phyloP scores from a whole-genome alignment of 495 filamentous ascomycete genomes.

The Neurospora sp. region DNA sequence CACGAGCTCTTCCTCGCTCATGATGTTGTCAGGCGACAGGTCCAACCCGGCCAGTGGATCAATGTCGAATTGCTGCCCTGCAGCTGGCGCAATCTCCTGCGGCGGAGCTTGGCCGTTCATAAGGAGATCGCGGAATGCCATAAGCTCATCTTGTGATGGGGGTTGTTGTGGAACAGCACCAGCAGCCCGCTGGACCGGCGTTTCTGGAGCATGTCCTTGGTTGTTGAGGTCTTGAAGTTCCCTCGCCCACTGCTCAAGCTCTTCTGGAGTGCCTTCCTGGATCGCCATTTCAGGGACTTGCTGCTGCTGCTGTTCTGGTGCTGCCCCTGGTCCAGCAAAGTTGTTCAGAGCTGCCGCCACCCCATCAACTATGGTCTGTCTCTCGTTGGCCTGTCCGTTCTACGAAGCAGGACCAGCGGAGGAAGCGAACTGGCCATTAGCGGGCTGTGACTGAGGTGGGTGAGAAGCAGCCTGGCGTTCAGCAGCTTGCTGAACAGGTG shows the following conservation, averaged over 20 bases:
- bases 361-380: background rate
- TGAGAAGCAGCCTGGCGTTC: too few species aligned
- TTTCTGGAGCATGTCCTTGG: too few species aligned
- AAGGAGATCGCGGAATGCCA: background rate
- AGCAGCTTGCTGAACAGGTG: background rate
- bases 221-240: background rate
- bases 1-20: background rate
- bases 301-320: background rate
- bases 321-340: too few species aligned
- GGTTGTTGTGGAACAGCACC: too few species aligned
- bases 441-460: background rate
- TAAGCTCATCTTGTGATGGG: too few species aligned
- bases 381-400: background rate
- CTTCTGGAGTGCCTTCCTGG: background rate
- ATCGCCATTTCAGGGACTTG: rapidly evolving
- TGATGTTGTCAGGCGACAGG: background rate
- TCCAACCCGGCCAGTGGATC: background rate
- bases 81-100: background rate
- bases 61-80: background rate
- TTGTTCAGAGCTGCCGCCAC: too few species aligned
- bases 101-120: background rate
- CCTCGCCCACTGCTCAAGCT: background rate
- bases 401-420: background rate
- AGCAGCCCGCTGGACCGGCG: background rate
- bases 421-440: background rate